Evolutionary conservation across 495 filamentous ascomycete genomes (phyloP).

Genomic region (Halenospora varia): DNA sequence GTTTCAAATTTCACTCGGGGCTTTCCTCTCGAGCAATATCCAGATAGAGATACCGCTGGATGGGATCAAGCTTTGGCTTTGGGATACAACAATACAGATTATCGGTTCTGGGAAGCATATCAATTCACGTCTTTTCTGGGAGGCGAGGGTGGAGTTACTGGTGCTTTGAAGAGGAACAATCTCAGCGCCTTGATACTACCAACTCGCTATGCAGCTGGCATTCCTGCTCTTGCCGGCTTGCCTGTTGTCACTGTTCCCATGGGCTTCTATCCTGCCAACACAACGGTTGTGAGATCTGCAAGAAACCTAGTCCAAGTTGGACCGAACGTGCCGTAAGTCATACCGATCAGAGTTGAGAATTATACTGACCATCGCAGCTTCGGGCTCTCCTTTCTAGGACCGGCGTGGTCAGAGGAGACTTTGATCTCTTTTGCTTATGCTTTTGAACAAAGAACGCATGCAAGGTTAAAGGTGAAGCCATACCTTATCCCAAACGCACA

Average conservation of each 20-base stretch:
- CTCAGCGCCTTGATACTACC: constrained; percentile 43
- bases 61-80: constrained; percentile 34
- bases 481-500: constrained; percentile 14
- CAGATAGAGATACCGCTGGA: constrained; percentile 27
- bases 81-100: constrained; percentile 37
- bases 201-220: constrained; percentile 23
- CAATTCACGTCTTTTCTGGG: constrained; percentile 30
- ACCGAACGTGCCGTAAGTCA: constrained; percentile 25
- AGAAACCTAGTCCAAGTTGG: constrained; percentile 20
- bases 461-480: constrained; percentile 11
- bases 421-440: constrained; percentile 65
- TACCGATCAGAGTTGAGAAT: background rate
- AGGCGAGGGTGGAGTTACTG: constrained; percentile 29
- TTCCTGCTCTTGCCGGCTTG: constrained; percentile 30
- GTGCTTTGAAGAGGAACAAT: constrained; percentile 30
- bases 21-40: constrained; percentile 31
- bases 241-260: constrained; percentile 42
- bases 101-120: constrained; percentile 37
- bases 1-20: constrained; percentile 30
- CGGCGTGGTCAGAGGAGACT: constrained; percentile 47
- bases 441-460: constrained; percentile 58
- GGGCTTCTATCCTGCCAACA: constrained; percentile 33
- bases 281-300: constrained; percentile 6
- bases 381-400: constrained; percentile 56
- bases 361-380: constrained; percentile 29